Evolutionary conservation across 495 filamentous ascomycete species (phyloP).

Genomic region (Cladorrhinum samala): DNA sequence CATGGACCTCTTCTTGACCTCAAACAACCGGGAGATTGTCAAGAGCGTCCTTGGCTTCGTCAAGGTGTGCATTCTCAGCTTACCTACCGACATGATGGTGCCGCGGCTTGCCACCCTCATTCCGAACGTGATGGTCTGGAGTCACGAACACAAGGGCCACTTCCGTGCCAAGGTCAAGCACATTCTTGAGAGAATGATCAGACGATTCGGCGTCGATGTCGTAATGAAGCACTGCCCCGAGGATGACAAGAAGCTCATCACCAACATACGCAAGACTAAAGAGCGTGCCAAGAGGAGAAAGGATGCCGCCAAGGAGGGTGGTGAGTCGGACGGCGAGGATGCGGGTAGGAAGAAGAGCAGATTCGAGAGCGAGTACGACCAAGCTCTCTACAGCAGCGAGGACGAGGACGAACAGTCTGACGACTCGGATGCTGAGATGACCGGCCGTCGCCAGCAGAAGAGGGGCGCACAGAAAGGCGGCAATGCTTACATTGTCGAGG

Average conservation of each 20-base stretch:
- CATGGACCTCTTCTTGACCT: conserved; percentile 88
- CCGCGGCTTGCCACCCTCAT: conserved; percentile 68
- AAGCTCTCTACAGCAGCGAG: conserved; percentile 83
- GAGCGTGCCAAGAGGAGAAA: conserved; percentile 83
- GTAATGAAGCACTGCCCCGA: conserved; percentile 75
- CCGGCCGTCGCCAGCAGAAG: conserved; percentile 39
- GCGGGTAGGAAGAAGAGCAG: conserved; percentile 47
- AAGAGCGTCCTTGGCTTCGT: conserved; percentile 88
- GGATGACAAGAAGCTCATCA: conserved; percentile 79
- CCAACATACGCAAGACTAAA: conserved; percentile 88
- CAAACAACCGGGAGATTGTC: conserved; percentile 93
- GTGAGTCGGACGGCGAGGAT: conserved; percentile 40
- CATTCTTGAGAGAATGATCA: conserved; percentile 86
- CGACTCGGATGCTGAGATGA: conserved; percentile 58
- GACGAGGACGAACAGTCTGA: conserved; percentile 41
- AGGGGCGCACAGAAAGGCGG: conserved; percentile 48
- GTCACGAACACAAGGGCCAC: conserved; percentile 93
- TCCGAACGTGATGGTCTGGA: conserved; percentile 90
- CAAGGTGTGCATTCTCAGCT: conserved; percentile 85
- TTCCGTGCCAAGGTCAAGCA: conserved; percentile 96
- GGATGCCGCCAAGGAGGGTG: conserved; percentile 53
- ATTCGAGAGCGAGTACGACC: conserved; percentile 90
- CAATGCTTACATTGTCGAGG: conserved; percentile 82
- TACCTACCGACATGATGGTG: conserved; percentile 68
- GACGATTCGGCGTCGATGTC: conserved; percentile 74